phyloP scores from a whole-genome alignment of 257 asterid genomes.

The Salvia miltiorrhiza region DNA sequence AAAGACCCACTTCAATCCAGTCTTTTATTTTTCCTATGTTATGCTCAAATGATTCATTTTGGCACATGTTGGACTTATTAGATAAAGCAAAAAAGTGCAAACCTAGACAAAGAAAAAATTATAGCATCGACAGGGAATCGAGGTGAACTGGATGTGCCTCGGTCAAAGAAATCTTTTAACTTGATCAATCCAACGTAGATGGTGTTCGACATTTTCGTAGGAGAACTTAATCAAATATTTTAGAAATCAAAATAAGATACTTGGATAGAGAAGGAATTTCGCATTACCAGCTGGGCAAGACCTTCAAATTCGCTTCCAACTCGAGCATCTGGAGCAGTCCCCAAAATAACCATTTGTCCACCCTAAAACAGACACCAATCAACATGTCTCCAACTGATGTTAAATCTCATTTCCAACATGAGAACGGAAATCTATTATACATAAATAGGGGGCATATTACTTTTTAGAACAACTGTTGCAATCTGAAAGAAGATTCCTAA shows the following conservation, averaged over 20 bases:
- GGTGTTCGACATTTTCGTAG: background rate
- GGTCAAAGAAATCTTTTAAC: background rate
- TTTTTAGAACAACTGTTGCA: background rate
- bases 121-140: background rate
- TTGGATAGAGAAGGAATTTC: background rate
- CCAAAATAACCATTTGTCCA: slow-evolving; percentile 78
- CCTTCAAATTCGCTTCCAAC: slow-evolving; percentile 74
- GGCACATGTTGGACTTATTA: background rate
- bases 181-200: background rate
- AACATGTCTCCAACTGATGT: background rate
- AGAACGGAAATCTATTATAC: background rate
- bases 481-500: background rate
- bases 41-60: background rate
- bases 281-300: slow-evolving; percentile 71
- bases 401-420: background rate
- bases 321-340: slow-evolving; percentile 82
- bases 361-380: slow-evolving; percentile 44
- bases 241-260: background rate
- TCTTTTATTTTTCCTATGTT: no score
- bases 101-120: background rate
- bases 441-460: background rate
- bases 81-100: background rate
- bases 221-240: background rate
- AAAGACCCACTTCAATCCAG: no score
- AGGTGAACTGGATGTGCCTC: background rate